phyloP scores from a whole-genome alignment of 1,139 yeast species.

The Kurtzmaniella natalensis region DNA sequence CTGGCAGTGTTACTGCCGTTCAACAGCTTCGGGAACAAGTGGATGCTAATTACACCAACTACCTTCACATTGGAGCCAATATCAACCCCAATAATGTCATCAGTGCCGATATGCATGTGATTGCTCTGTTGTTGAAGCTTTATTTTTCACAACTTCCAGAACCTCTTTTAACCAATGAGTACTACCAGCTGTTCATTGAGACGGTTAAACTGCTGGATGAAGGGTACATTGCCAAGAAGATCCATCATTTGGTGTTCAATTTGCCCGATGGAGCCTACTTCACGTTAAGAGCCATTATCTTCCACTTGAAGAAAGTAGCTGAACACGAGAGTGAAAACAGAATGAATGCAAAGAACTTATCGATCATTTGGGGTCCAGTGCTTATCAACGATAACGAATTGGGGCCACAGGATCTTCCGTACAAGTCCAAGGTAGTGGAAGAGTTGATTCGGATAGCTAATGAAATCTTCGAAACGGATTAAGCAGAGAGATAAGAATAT shows the following conservation, averaged over 20 bases:
- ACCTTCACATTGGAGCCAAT: slow-evolving; percentile 39
- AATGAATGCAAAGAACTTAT: slow-evolving; percentile 76
- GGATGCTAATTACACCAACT: slow-evolving; percentile 73
- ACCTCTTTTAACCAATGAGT: slow-evolving; percentile 57
- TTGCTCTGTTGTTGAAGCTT: slow-evolving; percentile 66
- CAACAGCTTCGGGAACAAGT: slow-evolving; percentile 69
- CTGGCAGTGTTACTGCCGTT: slow-evolving; percentile 74
- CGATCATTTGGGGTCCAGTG: slow-evolving; percentile 95
- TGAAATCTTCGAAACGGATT: slow-evolving; percentile 77
- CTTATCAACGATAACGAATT: slow-evolving; percentile 60
- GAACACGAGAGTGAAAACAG: slow-evolving; percentile 61
- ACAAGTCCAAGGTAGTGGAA: slow-evolving; percentile 78
- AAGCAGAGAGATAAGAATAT: slow-evolving; percentile 11
- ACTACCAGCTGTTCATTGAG: slow-evolving; percentile 57
- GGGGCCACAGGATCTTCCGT: slow-evolving; percentile 74
- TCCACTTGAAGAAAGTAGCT: slow-evolving; percentile 78
- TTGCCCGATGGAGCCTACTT: slow-evolving; percentile 95
- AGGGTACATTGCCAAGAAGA: slow-evolving; percentile 59
- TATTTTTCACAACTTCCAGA: slow-evolving; percentile 70
- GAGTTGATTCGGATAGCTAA: slow-evolving; percentile 80
- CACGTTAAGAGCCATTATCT: slow-evolving; percentile 76
- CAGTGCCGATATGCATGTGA: slow-evolving; percentile 70
- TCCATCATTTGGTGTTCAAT: slow-evolving; percentile 84
- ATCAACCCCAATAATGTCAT: slow-evolving; percentile 42
- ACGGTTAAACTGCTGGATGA: slow-evolving; percentile 61